Conservation (phyloP, 805 yeast genomes). For the Hanseniaspora pseudoguilliermondii region DNA sequence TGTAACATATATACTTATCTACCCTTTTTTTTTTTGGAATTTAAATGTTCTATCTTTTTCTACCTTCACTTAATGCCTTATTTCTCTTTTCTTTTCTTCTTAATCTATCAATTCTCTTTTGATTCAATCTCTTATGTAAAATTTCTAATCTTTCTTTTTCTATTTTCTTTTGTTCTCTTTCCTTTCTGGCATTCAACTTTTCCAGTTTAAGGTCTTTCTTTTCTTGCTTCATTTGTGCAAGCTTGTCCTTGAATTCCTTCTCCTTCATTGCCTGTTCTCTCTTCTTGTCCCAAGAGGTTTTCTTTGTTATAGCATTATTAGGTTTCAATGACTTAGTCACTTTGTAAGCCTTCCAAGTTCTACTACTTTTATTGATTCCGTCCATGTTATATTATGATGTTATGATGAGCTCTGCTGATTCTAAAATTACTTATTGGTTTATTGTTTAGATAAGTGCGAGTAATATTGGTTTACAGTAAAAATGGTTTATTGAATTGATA, state of each 20-base stretch:
- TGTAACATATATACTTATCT: background rate
- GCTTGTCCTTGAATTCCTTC: slow-evolving; percentile 51
- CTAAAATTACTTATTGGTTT: too few relatives aligned
- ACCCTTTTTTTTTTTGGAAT: background rate
- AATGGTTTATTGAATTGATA: too few relatives aligned
- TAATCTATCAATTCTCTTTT: slow-evolving; percentile 80
- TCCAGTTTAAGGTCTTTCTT: slow-evolving; percentile 48
- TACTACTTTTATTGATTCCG: slow-evolving; percentile 49
- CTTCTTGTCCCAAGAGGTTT: slow-evolving; percentile 51
- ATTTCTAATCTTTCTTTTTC: slow-evolving; percentile 80
- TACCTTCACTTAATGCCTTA: slow-evolving; percentile 84
- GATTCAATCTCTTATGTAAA: slow-evolving; percentile 78
- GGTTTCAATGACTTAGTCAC: slow-evolving; percentile 36
- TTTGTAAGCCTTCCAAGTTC: slow-evolving; percentile 59
- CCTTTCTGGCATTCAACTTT: slow-evolving; percentile 47
- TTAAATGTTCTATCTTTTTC: slow-evolving; percentile 11
- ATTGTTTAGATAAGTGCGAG: too few relatives aligned
- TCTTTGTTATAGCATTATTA: slow-evolving; percentile 20
- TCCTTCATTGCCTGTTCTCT: slow-evolving; percentile 55
- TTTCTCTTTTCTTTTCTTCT: slow-evolving; percentile 89
- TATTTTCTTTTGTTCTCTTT: slow-evolving; percentile 65
- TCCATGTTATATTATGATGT: slow-evolving; percentile 18
- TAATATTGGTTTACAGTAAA: too few relatives aligned
- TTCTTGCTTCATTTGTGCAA: slow-evolving; percentile 66
- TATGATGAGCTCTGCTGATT: too few relatives aligned